phyloP scores from a whole-genome alignment of 768 basidiomycete species.

The Crassisporium funariophilum region DNA sequence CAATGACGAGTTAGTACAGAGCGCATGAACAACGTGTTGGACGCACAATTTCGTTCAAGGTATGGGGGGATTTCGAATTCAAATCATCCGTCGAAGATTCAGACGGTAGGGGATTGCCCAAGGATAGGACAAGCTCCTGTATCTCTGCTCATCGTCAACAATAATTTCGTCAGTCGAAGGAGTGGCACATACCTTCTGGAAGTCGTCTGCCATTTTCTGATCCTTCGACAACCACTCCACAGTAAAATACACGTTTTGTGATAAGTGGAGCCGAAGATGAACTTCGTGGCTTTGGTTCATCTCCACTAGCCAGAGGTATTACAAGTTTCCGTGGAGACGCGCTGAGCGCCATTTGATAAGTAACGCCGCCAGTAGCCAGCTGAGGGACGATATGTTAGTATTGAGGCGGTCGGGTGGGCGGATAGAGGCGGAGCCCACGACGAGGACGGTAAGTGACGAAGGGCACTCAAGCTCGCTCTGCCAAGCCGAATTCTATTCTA shows the following conservation, averaged over 20 bases:
- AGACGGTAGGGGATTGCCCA: slow-evolving; percentile 66
- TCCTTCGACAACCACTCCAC: slow-evolving; percentile 87
- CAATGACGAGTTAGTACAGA: no score
- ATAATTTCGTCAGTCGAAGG: slow-evolving; percentile 4
- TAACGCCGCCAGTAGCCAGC: not conserved
- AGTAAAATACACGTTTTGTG: slow-evolving; percentile 85
- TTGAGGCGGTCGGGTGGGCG: slow-evolving; percentile 9
- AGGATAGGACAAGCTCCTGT: slow-evolving; percentile 74
- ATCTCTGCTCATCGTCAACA: slow-evolving; percentile 52
- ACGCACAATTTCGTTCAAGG: slow-evolving; percentile 48
- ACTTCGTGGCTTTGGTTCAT: slow-evolving; percentile 52
- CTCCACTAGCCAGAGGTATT: slow-evolving; percentile 66
- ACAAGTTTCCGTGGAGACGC: slow-evolving; percentile 74
- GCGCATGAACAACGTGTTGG: no score
- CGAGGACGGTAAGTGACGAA: slow-evolving; percentile 8
- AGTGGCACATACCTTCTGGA: slow-evolving; percentile 54
- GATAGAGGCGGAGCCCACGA: slow-evolving; percentile 13
- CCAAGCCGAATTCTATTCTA: not conserved
- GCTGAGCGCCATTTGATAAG: slow-evolving; percentile 59
- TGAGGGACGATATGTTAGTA: slow-evolving; percentile 6
- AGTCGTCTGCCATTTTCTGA: slow-evolving; percentile 70
- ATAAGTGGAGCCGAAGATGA: slow-evolving; percentile 41
- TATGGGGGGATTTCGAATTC: slow-evolving; percentile 38
- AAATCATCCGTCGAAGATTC: slow-evolving; percentile 48
- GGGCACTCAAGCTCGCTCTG: slow-evolving; percentile 4